Evolutionary conservation across 2,329 filamentous ascomycete species (phyloP).

Genomic region (Amauroascus verrucosus): DNA sequence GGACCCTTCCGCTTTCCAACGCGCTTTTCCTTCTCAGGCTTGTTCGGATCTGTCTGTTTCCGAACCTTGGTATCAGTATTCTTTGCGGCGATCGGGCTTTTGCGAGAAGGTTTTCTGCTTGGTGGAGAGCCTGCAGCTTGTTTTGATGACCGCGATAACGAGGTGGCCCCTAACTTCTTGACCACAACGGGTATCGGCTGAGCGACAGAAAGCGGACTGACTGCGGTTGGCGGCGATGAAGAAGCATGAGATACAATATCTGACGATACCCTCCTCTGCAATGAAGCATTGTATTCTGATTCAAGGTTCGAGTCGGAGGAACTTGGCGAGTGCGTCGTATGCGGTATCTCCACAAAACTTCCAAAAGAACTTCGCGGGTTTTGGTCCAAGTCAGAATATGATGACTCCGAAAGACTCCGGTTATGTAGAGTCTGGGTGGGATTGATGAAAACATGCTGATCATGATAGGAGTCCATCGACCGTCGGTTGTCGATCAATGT

Average conservation of each 20-base stretch:
- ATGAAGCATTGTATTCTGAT: slow-evolving; percentile 35
- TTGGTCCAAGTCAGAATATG: slow-evolving; percentile 58
- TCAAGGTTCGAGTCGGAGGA: slow-evolving; percentile 71
- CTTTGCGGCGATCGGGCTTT: slow-evolving; percentile 70
- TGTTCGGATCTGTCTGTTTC: slow-evolving; percentile 59
- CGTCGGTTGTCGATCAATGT: slow-evolving; percentile 65
- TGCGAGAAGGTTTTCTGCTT: slow-evolving; percentile 56
- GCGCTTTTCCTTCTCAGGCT: slow-evolving; percentile 87
- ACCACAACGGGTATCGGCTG: slow-evolving; percentile 51
- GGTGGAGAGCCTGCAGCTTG: slow-evolving; percentile 54
- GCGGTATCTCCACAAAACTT: slow-evolving; percentile 75
- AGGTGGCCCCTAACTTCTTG: slow-evolving; percentile 36
- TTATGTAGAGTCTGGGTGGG: slow-evolving; percentile 83
- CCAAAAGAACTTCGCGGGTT: slow-evolving; percentile 54
- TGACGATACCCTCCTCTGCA: slow-evolving; percentile 32
- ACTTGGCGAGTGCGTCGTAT: slow-evolving; percentile 70
- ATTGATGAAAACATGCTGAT: slow-evolving; percentile 69
- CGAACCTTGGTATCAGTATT: slow-evolving; percentile 74
- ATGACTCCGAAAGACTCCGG: slow-evolving; percentile 76
- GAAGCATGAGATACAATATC: slow-evolving; percentile 36
- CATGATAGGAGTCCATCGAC: slow-evolving; percentile 57
- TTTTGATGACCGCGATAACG: slow-evolving; percentile 49
- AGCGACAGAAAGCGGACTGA: slow-evolving; percentile 59
- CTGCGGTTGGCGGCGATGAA: slow-evolving; percentile 34
- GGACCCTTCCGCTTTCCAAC: slow-evolving; percentile 84